Evolutionary conservation across 2,329 filamentous ascomycete genomes (phyloP).

Genomic region (Pleoardoris graminearum): DNA sequence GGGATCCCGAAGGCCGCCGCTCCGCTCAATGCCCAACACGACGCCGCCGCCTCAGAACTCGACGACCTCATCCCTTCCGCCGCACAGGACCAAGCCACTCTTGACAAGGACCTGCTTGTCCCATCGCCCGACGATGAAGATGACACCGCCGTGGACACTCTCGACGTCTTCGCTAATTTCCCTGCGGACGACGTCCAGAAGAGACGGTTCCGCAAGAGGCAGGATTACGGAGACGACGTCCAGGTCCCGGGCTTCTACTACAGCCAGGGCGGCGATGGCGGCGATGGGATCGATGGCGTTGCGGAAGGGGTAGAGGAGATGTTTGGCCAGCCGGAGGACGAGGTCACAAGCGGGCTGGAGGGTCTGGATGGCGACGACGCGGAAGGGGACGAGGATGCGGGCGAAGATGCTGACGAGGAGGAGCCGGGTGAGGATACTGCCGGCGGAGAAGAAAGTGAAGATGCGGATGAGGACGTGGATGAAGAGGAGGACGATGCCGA

Average conservation of each 20-base stretch:
- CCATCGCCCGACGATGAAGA: not conserved
- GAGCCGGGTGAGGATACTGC: not conserved
- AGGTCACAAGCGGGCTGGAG: not conserved
- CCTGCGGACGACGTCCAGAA: not conserved
- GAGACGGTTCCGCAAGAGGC: not conserved
- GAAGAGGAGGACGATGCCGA: conserved; percentile 1
- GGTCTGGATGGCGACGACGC: not conserved
- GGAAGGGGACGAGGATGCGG: not conserved
- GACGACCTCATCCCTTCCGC: not conserved
- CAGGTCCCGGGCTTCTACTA: conserved; percentile 1
- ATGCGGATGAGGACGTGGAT: not conserved
- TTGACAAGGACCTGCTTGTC: not conserved
- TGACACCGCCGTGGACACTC: not conserved
- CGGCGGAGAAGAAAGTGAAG: not conserved
- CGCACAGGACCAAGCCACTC: too few relatives aligned
- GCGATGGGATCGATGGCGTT: conserved; percentile 1
- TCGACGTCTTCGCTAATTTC: not conserved
- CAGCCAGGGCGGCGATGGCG: conserved; percentile 1
- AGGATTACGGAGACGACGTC: conserved; percentile 2
- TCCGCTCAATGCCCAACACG: too few relatives aligned
- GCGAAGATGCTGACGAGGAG: not conserved
- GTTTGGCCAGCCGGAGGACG: not conserved
- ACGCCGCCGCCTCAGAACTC: not conserved
- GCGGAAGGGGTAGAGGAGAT: not conserved
- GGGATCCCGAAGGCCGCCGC: not conserved